Base-by-base conservation (phyloP, 139 green algal genomes). In the Pseudopediastrum boryanum region DNA sequence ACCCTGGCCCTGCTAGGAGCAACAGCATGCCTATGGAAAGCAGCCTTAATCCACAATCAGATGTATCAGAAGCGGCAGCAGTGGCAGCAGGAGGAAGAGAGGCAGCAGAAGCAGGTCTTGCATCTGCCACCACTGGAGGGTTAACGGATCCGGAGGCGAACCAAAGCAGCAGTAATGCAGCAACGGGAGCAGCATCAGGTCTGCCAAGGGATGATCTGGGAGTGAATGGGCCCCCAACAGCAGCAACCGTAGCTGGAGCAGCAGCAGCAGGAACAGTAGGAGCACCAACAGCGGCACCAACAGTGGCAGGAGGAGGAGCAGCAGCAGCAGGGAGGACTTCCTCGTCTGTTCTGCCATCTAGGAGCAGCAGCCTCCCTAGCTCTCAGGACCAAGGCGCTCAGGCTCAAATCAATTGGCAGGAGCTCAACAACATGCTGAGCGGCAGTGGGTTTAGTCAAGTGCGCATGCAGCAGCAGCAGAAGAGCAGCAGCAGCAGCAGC, bases 401-500 rank as follows among this genome's bases (percentile, higher is more conserved):
- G 29, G 16, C 35, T 70, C 25, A 43, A 3, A 41, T 35, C 38
- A 46, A 74, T 48, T 74, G 46, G 61, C 27, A 41, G 43, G 25
- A 66, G 8, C 35, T 81, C 35, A 81, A 46, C 39, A 42, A 21
- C n/a, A 62, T 67, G 62, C 46, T 81, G 62, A 81, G 23, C 21
- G 31, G 43, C 27, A 36, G 44, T n/a, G 74, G 74, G 36, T 81
- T 81, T 63, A 63, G 39, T 2, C 21, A 33, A 29, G 38, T 81
- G 56, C 38, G 4, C 13, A 64, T 23, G 25, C 54, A 51, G 52
- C 12, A 51, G 73, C 58, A 31, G 64, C 64, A 31, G 43, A 6
- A 64, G 54, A 23, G 52, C 52, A 39, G 51, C 50, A 66, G 35
- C 42, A 10, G 68, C 33, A 33, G 64, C 23, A 31, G 66, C 7